Base-by-base conservation (phyloP, 768 basidiomycete genomes). In the Phlebiopsis gigantea region DNA sequence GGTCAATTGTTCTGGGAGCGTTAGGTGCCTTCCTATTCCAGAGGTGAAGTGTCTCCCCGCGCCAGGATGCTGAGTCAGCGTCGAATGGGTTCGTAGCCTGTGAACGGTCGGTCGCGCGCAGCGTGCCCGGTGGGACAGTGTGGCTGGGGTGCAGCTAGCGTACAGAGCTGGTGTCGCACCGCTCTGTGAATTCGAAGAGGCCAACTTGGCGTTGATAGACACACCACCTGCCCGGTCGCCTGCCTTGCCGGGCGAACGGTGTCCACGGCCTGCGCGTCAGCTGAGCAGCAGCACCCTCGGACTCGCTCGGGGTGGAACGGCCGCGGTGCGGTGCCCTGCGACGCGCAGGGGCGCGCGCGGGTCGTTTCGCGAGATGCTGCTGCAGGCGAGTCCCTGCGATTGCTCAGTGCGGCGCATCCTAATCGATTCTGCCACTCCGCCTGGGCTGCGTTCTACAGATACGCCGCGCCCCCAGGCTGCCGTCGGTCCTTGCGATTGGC, bases 181-280 rank as follows among this genome's bases (percentile, higher is more conserved):
- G 44, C 44, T 3, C 19, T 51, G n/a, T 51, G 50, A 51, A 51
- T 10, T 41, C 31, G 50, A 30, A 10, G 34, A 14, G 31, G 50
- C 28, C 47, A 56, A 43, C 47, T 56, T 56, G 55, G 55, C 55
- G 25, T 2, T 49, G 55, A 48, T 48, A 49, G 55, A 56, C 55
- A 48, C 34, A 25, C 46, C 34, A 48, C 47, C 46, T 46, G 55
- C 21, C 34, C 50, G 9, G 19, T 5, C 24, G 21, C 29, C 24
- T 21, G 5, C 26, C 31, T 24, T 47, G 46, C 55, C 30, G 55
- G 28, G 46, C 55, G 31, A 24, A 6, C 12, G 12, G 29, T 46
- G 5, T 46, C 21, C 55, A 56, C 55, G 55, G 24, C 28, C 41
- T 15, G 17, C 31, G 30, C 45, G 34, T 46, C 55, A 56, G 30